phyloP scores from a whole-genome alignment of 2,329 filamentous ascomycete genomes.

The Blastomyces parvus region DNA sequence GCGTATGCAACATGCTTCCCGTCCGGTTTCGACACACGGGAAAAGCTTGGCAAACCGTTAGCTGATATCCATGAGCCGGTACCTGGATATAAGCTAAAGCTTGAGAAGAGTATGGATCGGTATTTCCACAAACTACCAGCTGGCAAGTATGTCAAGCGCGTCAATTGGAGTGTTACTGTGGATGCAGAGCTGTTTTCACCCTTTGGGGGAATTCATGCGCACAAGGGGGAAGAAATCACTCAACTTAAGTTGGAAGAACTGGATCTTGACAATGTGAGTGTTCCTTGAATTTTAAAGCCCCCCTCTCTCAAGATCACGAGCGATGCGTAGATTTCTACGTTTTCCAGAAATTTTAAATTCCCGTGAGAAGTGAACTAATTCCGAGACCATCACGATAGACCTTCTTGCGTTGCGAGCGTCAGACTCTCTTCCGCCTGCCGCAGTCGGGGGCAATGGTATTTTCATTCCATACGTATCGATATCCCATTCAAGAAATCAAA shows the following conservation, averaged over 20 bases:
- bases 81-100: constrained; percentile 47
- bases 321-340: neutral
- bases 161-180: constrained; percentile 42
- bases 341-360: neutral
- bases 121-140: constrained; percentile 48
- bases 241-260: constrained; percentile 28
- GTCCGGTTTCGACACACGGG: constrained; percentile 47
- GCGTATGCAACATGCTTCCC: constrained; percentile 51
- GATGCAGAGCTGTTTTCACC: constrained; percentile 33
- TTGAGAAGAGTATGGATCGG: constrained; percentile 52
- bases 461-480: constrained; percentile 54
- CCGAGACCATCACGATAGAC: constrained; percentile 25
- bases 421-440: constrained; percentile 53
- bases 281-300: neutral
- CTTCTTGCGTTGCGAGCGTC: constrained; percentile 48
- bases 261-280: constrained; percentile 37
- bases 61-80: constrained; percentile 51
- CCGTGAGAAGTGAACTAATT: constrained; percentile 9
- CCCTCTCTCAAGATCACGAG: constrained; percentile 6
- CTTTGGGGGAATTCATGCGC: constrained; percentile 29
- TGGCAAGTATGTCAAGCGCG: constrained; percentile 46
- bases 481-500: constrained; percentile 47
- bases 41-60: constrained; percentile 46
- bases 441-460: constrained; percentile 48
- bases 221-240: constrained; percentile 20